Percentiles rank a stretch among this genome's conserved stretches.
phyloP scores from a whole-genome alignment of 2,329 filamentous ascomycete species.

The Diplodia scrobiculata region DNA sequence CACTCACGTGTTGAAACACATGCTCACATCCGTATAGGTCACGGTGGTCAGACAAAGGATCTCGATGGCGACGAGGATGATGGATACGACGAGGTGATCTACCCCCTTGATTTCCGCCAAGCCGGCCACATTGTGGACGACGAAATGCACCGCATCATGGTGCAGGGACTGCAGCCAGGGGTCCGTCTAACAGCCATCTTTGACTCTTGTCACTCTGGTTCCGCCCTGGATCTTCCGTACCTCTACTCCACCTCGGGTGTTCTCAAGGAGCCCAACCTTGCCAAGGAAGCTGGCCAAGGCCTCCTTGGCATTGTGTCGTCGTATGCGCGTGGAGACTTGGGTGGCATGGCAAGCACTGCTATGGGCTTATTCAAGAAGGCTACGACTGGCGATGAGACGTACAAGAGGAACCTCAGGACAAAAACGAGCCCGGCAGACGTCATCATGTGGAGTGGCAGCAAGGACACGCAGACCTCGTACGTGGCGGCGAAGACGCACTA shows the following conservation, averaged over 20 bases:
- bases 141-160: slow-evolving; percentile 79
- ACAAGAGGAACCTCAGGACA: slow-evolving; percentile 78
- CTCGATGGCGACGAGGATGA: slow-evolving; percentile 79
- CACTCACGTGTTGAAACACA: neutral
- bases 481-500: slow-evolving; percentile 37
- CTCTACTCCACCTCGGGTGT: slow-evolving; percentile 79
- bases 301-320: slow-evolving; percentile 71
- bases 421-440: slow-evolving; percentile 95
- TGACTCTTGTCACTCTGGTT: slow-evolving; percentile 78
- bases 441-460: slow-evolving; percentile 96
- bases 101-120: slow-evolving; percentile 77
- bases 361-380: slow-evolving; percentile 87
- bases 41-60: slow-evolving; percentile 80
- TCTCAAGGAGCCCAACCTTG: slow-evolving; percentile 78
- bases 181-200: slow-evolving; percentile 83
- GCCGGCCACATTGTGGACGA: slow-evolving; percentile 82
- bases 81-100: slow-evolving; percentile 81
- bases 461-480: slow-evolving; percentile 91
- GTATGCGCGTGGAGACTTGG: slow-evolving; percentile 81
- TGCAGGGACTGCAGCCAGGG: slow-evolving; percentile 74
- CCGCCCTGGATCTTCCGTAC: slow-evolving; percentile 75
- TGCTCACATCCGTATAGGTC: slow-evolving; percentile 54
- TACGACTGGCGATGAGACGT: slow-evolving; percentile 73
- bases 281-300: slow-evolving; percentile 75
- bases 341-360: slow-evolving; percentile 76